Evolutionary conservation across 176 grass and related monocot genomes (phyloP).

Genomic region (Raddia guianensis): DNA sequence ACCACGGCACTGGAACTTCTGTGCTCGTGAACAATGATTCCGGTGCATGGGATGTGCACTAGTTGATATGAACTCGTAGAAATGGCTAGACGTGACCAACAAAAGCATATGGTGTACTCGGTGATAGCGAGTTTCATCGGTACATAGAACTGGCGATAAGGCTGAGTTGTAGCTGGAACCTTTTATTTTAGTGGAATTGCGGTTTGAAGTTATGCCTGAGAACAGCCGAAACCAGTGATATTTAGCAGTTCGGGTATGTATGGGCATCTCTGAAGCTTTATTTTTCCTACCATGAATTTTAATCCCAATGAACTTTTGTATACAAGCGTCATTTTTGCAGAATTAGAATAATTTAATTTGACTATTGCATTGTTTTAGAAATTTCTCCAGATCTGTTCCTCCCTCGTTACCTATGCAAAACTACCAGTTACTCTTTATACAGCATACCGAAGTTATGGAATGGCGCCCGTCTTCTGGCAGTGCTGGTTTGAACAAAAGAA

Average conservation of each 20-base stretch:
- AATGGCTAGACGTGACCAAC: not conserved
- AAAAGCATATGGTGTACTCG: not conserved
- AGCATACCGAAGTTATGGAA: conserved; percentile 23
- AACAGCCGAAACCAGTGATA: not conserved
- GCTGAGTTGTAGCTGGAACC: not conserved
- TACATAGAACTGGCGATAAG: not conserved
- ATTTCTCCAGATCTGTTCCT: too few relatives aligned
- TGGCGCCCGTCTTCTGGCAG: conserved; percentile 24
- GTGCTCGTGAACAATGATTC: too few relatives aligned
- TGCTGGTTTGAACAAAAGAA: conserved; percentile 10
- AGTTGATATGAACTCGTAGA: not conserved
- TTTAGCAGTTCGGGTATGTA: not conserved
- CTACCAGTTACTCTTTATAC: not conserved
- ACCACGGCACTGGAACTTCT: too few relatives aligned
- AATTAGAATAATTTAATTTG: not conserved
- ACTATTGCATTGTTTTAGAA: not conserved
- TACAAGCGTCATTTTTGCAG: not conserved
- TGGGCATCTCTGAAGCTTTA: not conserved
- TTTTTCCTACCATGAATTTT: not conserved
- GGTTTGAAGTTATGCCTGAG: not conserved
- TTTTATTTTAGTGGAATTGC: not conserved
- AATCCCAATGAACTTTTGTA: not conserved
- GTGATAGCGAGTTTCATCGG: not conserved
- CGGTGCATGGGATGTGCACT: too few relatives aligned
- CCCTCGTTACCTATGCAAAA: not conserved